phyloP scores from a whole-genome alignment of 1,284 basidiomycete species.

The Rhizoctonia solani region DNA sequence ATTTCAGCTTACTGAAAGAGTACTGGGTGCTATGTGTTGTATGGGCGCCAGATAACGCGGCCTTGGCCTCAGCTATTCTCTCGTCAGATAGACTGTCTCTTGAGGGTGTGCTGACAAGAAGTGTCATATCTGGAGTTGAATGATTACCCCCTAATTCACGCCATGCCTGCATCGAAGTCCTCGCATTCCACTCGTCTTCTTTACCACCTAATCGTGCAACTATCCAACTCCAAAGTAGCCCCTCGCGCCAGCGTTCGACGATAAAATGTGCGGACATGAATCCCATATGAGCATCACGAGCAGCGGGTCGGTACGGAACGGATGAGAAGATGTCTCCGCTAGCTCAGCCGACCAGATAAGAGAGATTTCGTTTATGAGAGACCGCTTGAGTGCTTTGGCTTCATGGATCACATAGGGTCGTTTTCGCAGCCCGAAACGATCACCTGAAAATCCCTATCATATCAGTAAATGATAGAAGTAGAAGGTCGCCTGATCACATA shows the following conservation, averaged over 20 bases:
- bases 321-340: constrained; percentile 26
- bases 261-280: constrained; percentile 30
- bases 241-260: constrained; percentile 45
- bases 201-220: constrained; percentile 47
- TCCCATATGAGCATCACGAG: constrained; percentile 21
- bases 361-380: constrained; percentile 34
- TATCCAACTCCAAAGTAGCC: constrained; percentile 50
- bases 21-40: constrained; percentile 2
- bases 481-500: neutral
- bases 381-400: constrained; percentile 33
- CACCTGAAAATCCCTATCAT: constrained; percentile 23
- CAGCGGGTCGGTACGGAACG: constrained; percentile 29
- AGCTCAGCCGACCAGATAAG: constrained; percentile 37
- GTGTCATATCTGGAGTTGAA: neutral
- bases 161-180: constrained; percentile 3
- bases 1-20: constrained; percentile 11
- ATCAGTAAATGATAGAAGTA: neutral
- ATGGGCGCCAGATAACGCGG: neutral
- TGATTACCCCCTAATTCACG: neutral
- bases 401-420: constrained; percentile 38
- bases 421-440: constrained; percentile 35
- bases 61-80: neutral
- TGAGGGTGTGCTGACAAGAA: neutral
- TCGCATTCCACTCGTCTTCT: constrained; percentile 43
- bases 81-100: constrained; percentile 9